phyloP scores from a whole-genome alignment of 352 stramenopile species.

The Elongisporangium undulatum region DNA sequence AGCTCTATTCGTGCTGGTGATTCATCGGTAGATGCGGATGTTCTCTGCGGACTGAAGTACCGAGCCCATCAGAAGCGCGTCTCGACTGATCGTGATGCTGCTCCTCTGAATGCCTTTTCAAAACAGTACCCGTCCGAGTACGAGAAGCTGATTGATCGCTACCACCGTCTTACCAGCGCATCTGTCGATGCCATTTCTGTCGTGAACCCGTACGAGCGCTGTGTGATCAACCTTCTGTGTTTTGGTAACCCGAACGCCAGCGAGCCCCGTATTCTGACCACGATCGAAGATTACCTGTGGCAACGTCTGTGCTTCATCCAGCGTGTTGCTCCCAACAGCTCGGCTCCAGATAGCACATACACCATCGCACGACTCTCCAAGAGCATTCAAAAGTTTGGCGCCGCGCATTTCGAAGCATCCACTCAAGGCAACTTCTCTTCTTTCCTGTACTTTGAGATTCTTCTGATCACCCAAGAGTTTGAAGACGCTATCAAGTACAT shows the following conservation, averaged over 20 bases:
- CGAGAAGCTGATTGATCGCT: constrained; percentile 52
- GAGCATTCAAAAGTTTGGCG: constrained; percentile 75
- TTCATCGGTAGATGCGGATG: constrained; percentile 44
- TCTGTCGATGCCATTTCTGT: constrained; percentile 70
- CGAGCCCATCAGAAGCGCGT: constrained; percentile 54
- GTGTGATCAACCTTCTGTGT: constrained; percentile 77
- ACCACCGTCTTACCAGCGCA: constrained; percentile 62
- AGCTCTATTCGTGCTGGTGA: constrained; percentile 37
- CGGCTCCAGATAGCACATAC: constrained; percentile 50
- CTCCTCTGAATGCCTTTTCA: constrained; percentile 44
- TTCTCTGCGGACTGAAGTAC: constrained; percentile 57
- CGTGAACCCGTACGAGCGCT: constrained; percentile 73
- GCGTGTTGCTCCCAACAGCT: constrained; percentile 25
- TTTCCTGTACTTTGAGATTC: constrained; percentile 80
- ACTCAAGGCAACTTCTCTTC: constrained; percentile 35
- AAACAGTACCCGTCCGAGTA: constrained; percentile 70
- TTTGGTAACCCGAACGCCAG: constrained; percentile 76
- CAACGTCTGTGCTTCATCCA: constrained; percentile 82
- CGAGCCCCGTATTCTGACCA: constrained; percentile 68
- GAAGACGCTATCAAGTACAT: constrained; percentile 82
- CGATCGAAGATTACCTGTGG: constrained; percentile 85
- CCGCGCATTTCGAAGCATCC: constrained; percentile 59
- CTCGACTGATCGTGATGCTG: constrained; percentile 27
- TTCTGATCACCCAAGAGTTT: constrained; percentile 76
- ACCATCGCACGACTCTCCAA: constrained; percentile 56